Conservation (phyloP, 768 basidiomycete genomes). For the Naganishia kalamii region DNA sequence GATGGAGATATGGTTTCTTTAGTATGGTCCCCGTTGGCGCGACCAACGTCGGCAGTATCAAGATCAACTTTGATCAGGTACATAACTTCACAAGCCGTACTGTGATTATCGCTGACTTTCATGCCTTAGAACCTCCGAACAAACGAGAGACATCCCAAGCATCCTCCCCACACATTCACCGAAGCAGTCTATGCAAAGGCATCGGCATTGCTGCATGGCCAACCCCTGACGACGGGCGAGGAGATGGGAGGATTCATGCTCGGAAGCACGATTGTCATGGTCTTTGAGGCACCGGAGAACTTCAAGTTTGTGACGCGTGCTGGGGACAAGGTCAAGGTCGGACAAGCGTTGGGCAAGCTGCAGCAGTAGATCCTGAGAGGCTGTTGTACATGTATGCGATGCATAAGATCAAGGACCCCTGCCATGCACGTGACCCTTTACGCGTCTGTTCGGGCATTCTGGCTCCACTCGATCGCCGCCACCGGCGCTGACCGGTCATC, state of each 20-base stretch:
- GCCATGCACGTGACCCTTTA: neutral
- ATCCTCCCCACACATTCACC: conserved; percentile 76
- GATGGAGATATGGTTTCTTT: conserved; percentile 95
- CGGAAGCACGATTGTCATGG: conserved; percentile 90
- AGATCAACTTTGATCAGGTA: conserved; percentile 87
- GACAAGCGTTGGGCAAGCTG: conserved; percentile 63
- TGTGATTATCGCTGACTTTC: too few species aligned
- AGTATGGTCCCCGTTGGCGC: conserved; percentile 96
- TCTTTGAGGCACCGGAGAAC: conserved; percentile 83
- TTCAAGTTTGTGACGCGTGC: conserved; percentile 72
- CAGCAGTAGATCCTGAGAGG: neutral
- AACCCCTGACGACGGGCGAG: conserved; percentile 77
- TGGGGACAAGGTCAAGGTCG: conserved; percentile 81
- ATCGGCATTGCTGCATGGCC: conserved; percentile 73
- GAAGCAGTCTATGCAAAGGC: conserved; percentile 88
- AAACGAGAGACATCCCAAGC: conserved; percentile 60
- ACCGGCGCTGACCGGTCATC: neutral
- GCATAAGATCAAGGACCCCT: neutral
- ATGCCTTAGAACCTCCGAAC: conserved; percentile 83
- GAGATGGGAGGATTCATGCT: conserved; percentile 98
- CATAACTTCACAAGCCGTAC: too few species aligned
- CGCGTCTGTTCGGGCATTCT: neutral
- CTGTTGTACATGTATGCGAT: neutral
- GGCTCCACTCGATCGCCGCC: neutral
- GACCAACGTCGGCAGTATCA: conserved; percentile 94